Conservation (phyloP, 805 yeast species). For the Pichia cabralensis region DNA sequence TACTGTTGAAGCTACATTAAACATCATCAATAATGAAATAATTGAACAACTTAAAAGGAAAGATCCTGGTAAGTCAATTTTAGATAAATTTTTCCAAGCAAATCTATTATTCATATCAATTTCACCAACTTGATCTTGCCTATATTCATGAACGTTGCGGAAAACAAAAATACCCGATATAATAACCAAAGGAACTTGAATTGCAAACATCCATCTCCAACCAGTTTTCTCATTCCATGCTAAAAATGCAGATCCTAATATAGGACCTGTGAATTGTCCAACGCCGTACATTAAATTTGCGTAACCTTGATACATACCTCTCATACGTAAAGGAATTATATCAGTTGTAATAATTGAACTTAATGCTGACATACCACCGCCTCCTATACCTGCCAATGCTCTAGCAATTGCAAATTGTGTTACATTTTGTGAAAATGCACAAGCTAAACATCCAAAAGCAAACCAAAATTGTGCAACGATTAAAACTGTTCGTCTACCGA, state of each 20-base stretch:
- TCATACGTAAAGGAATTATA: conserved; percentile 40
- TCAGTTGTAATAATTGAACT: conserved; percentile 46
- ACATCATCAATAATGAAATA: conserved; percentile 26
- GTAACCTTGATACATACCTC: conserved; percentile 46
- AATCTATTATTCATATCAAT: conserved; percentile 20
- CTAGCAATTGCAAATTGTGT: conserved; percentile 38
- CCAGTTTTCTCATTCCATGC: conserved; percentile 27
- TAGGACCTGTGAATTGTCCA: conserved; percentile 35
- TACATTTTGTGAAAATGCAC: conserved; percentile 33
- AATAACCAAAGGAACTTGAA: conserved; percentile 31
- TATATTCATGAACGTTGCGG: conserved; percentile 27
- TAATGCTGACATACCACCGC: conserved; percentile 44
- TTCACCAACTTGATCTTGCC: conserved; percentile 12
- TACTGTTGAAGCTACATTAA: conserved; percentile 17
- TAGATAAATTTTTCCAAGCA: conserved; percentile 24
- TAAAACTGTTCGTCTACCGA: conserved; percentile 41
- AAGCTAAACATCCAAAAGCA: conserved; percentile 33
- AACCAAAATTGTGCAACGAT: conserved; percentile 35
- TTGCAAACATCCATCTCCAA: conserved; percentile 35
- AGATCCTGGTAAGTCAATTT: conserved; percentile 35
- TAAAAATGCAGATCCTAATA: conserved; percentile 32
- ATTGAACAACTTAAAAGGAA: conserved; percentile 26
- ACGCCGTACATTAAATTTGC: conserved; percentile 30
- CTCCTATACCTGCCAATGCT: conserved; percentile 50
- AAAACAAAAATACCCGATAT: conserved; percentile 19